Evolutionary conservation across 805 yeast species (phyloP).

Genomic region (Starmerella ratchasimensis): DNA sequence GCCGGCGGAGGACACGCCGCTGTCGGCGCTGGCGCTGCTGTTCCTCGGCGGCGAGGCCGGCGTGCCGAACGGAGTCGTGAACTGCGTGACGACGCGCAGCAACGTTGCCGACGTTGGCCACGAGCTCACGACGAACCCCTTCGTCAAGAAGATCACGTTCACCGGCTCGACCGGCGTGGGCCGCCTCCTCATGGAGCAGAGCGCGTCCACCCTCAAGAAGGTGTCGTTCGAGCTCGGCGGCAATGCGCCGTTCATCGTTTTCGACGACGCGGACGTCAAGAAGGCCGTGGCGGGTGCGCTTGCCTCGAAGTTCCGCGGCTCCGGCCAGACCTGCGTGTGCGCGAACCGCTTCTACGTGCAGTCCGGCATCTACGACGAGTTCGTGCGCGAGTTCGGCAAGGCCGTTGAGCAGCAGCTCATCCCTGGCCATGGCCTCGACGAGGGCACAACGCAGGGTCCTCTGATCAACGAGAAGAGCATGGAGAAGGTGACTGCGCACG

Average conservation of each 20-base stretch:
- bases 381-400: conserved; percentile 36
- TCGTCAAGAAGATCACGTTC: conserved; percentile 55
- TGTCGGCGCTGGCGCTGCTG: conserved; percentile 56
- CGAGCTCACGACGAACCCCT: conserved; percentile 41
- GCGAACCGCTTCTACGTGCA: conserved; percentile 63
- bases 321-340: conserved; percentile 75
- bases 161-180: conserved; percentile 73
- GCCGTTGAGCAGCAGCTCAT: conserved; percentile 32
- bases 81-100: conserved; percentile 38
- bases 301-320: conserved; percentile 55
- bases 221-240: conserved; percentile 67
- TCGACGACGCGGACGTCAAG: conserved; percentile 57
- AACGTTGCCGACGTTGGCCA: conserved; percentile 35
- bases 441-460: conserved; percentile 61
- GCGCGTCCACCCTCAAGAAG: conserved; percentile 49
- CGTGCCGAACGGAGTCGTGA: conserved; percentile 54
- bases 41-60: conserved; percentile 52
- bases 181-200: conserved; percentile 47
- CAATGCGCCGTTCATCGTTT: conserved; percentile 65
- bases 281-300: conserved; percentile 54
- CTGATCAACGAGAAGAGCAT: conserved; percentile 51
- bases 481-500: conserved; percentile 45
- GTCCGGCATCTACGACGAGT: conserved; percentile 47
- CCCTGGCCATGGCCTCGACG: conserved; percentile 51
- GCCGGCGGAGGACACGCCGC: conserved; percentile 68